phyloP scores from a whole-genome alignment of 306 rosid genomes.

The Sesbania bispinosa region DNA sequence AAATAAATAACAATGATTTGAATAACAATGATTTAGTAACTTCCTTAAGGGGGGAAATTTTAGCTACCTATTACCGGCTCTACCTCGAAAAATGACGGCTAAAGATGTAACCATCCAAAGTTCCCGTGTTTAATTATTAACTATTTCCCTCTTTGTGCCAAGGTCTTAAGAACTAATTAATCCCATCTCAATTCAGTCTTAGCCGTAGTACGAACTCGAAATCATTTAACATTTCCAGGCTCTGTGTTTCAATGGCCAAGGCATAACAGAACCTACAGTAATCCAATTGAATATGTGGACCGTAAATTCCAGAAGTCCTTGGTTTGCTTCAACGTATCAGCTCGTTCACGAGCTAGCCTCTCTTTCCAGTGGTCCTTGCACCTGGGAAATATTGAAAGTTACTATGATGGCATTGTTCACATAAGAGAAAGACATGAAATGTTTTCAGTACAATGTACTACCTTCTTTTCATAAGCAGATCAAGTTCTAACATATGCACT shows the following conservation, averaged over 20 bases:
- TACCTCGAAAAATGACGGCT: background rate
- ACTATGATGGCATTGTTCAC: constrained; percentile 8
- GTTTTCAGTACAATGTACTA: constrained; percentile 8
- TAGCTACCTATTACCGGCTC: background rate
- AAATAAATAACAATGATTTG: no score
- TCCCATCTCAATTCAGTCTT: background rate
- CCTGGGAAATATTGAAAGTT: constrained; percentile 40
- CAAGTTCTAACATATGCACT: constrained; percentile 72
- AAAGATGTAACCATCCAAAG: background rate
- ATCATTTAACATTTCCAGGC: background rate
- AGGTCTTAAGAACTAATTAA: background rate
- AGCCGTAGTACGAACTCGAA: background rate
- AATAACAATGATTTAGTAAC: no score
- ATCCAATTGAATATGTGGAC: constrained; percentile 51
- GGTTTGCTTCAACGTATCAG: constrained; percentile 50
- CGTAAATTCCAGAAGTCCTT: constrained; percentile 72
- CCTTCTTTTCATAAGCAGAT: constrained; percentile 78
- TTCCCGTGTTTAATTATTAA: background rate
- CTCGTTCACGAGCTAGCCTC: constrained; percentile 55
- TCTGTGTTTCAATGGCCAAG: background rate
- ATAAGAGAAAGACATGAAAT: background rate
- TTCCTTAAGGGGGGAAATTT: no score
- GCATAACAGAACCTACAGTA: constrained; percentile 23
- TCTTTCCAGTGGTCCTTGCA: constrained; percentile 68
- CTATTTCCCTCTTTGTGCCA: background rate